Evolutionary conservation across 2,329 filamentous ascomycete genomes (phyloP).

Genomic region (Nannizzia gypsea): DNA sequence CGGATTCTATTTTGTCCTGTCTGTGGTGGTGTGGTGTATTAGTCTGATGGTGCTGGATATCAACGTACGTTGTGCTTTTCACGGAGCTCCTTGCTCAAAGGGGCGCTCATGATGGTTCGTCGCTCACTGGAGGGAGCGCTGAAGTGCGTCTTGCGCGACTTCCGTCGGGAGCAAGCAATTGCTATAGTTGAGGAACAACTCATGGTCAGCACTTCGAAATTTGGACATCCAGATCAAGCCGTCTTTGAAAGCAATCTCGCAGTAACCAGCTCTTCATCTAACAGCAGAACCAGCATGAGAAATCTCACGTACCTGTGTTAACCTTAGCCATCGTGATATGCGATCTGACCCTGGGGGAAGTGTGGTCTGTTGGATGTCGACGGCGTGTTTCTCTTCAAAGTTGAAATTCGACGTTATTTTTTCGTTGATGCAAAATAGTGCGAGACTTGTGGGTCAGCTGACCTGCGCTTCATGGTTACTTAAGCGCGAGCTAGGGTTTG

Average conservation of each 20-base stretch:
- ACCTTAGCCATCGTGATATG: slow-evolving; percentile 21
- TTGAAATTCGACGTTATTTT: slow-evolving; percentile 2
- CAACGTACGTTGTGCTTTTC: slow-evolving; percentile 94
- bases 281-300: neutral
- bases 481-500: slow-evolving; percentile 10
- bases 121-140: slow-evolving; percentile 85
- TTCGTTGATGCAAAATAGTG: slow-evolving; percentile 7
- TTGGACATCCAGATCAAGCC: neutral
- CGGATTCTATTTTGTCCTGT: neutral
- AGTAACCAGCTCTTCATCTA: neutral
- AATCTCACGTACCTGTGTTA: slow-evolving; percentile 21
- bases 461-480: slow-evolving; percentile 4
- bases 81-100: slow-evolving; percentile 89
- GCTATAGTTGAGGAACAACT: slow-evolving; percentile 17
- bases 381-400: slow-evolving; percentile 6
- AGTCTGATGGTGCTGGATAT: neutral
- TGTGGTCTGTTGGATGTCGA: slow-evolving; percentile 6
- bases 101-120: slow-evolving; percentile 93
- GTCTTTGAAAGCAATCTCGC: neutral
- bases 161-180: slow-evolving; percentile 70
- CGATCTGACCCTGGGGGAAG: slow-evolving; percentile 12
- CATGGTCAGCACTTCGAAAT: slow-evolving; percentile 1
- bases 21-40: neutral
- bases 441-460: slow-evolving; percentile 16
- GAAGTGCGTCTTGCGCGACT: slow-evolving; percentile 99